Conservation (phyloP, 805 yeast genomes). For the Ogataea parapolymorpha region DNA sequence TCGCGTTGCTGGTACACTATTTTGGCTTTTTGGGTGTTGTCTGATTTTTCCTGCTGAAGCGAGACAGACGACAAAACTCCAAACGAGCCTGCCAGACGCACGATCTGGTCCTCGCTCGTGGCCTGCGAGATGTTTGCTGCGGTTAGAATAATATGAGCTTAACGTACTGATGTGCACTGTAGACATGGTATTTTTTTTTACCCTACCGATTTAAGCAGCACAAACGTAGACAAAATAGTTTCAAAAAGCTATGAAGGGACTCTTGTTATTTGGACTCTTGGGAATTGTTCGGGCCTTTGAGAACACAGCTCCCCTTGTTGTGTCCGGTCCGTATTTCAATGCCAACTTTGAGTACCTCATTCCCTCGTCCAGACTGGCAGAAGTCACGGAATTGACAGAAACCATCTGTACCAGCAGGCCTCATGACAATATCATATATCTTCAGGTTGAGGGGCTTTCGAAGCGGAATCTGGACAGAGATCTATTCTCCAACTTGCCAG, state of each 20-base stretch:
- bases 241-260: constrained; percentile 5
- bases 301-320: constrained; percentile 33
- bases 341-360: constrained; percentile 19
- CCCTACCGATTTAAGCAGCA: constrained; percentile 11
- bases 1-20: constrained; percentile 13
- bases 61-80: constrained; percentile 13
- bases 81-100: constrained; percentile 19
- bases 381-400: constrained; percentile 14
- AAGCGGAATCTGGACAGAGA: constrained; percentile 17
- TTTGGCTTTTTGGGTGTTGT: constrained; percentile 7
- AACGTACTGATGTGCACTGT: not conserved
- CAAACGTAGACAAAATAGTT: constrained; percentile 11
- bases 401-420: constrained; percentile 16
- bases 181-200: constrained; percentile 3
- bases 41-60: constrained; percentile 7
- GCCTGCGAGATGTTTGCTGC: constrained; percentile 6
- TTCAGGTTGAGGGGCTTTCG: constrained; percentile 23
- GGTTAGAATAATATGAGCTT: not conserved
- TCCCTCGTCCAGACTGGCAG: constrained; percentile 4
- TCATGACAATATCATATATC: constrained; percentile 10
- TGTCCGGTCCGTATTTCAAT: constrained; percentile 13
- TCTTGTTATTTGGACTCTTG: constrained; percentile 6
- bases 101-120: constrained; percentile 11
- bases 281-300: constrained; percentile 23
- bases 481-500: constrained; percentile 10